Base-by-base conservation (phyloP, 2,329 filamentous ascomycete genomes). In the Aspergillus caelatus region DNA sequence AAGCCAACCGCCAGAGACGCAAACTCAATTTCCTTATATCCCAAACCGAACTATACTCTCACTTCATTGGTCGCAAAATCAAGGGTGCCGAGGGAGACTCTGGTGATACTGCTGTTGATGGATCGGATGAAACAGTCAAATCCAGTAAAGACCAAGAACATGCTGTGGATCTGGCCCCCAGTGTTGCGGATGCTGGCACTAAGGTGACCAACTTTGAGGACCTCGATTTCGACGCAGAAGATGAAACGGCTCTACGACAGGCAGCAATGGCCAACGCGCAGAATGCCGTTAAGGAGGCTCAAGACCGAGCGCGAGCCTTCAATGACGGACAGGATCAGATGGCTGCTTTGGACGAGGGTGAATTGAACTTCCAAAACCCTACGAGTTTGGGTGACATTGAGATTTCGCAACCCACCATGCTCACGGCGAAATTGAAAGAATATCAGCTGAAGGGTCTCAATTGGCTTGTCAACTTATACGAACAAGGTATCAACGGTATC, bases 21-120 rank as follows among this genome's bases (percentile, higher is more conserved):
- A 99, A 99, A 83, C 91, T 99, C 77, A 98, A 99, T 81, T 99
- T 99, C 85, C 86, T 99, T 67, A 99, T 99, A 78, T 97, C 94
- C 1, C 95, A 99, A 81, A 99, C 95, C 0, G 95, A 99, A 77
- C 86, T 99, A 57, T 99, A 99, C 83, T 98, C 94, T 48, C 95
- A 99, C 84, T 99, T 99, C 79, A 97, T 99, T 72, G 94, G 95
- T 77, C 96, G 97, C 83, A 99, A 99, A 84, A 96, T 98, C 80
- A 97, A 97, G 82, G 98, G 94, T 1, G 91, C 95, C 70, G 94
- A 98, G 75, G 93, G 97, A 55, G 94, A 99, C 56, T 95, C 93
- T 26, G 92, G 95, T 72, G 93, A 94, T 73, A 88, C 88, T 9
- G 90, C 91, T 55, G 89, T 91, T 57, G 85, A 86, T 23, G 80